Base-by-base conservation (phyloP, 2,329 filamentous ascomycete species). In the Gaeumannomyces sp. region DNA sequence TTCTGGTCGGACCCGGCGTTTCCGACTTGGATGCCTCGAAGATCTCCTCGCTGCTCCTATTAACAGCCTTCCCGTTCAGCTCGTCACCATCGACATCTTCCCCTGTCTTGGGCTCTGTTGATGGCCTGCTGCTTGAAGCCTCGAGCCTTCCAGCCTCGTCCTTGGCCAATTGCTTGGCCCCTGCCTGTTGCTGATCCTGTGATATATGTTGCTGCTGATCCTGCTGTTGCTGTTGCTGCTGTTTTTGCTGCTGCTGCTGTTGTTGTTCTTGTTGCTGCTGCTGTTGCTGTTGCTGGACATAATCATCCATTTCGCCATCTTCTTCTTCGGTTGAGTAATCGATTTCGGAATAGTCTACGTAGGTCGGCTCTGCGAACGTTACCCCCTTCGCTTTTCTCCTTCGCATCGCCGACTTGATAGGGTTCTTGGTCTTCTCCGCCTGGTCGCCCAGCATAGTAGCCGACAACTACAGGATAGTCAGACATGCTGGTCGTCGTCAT, bases 311-410 rank as follows among this genome's bases (percentile, higher is more conserved):
- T 53, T 83, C 82, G 28, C 80, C 75, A 22, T 82, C 83, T 67
- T 94, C 83, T 67, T 94, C 92, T 22, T 91, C 90, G 1, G 86
- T 88, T 1, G 91, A 96, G 73, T 93, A 96, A 64, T 96, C 92
- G 70, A 91, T 85, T 68, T 96, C 92, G 0, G 91, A 92, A 67
- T 94, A 92, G 76, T 97, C 92, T 58, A 94, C 90, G 71, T 93
- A 96, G 6, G 91, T 95, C 0, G 92, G 92, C 1, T 90, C 85
- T 6, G 91, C 85, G 71, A 97, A 97, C 57, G 92, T 87, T 33
- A 97, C 93, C 0, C 87, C 95, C 77, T 97, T 97, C 33, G 89
- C 84, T 72, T 93, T 93, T 69, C 90, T 87, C 70, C 90, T 82
- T 67, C 90, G 87, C 78, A 97, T 94, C 1, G 91, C 89, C 70